Conservation (phyloP, 2,329 filamentous ascomycete species). For the Emmonsiellopsis sp. region DNA sequence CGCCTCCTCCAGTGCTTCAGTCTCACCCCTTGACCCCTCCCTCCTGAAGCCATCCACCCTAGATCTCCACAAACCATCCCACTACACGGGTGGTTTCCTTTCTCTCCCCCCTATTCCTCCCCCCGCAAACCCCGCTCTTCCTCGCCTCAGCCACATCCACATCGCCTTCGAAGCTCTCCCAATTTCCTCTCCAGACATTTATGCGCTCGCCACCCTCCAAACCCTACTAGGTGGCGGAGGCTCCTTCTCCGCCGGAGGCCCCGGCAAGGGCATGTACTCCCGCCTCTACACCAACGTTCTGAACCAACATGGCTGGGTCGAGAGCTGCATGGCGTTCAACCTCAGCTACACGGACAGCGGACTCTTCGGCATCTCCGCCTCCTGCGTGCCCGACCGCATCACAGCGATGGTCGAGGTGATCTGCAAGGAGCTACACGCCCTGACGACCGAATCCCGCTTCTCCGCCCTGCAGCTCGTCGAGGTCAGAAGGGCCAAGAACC, state of each 20-base stretch:
- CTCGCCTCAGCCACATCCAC: constrained; percentile 83
- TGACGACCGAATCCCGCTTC: constrained; percentile 69
- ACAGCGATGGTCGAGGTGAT: constrained; percentile 86
- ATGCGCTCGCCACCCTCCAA: constrained; percentile 89
- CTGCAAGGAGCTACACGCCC: constrained; percentile 74
- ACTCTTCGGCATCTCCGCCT: constrained; percentile 85
- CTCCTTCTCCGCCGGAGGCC: constrained; percentile 91
- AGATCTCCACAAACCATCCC: constrained; percentile 57
- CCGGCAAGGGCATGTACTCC: constrained; percentile 98
- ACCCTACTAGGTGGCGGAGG: constrained; percentile 92
- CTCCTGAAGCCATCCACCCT: constrained; percentile 37
- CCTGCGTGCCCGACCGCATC: constrained; percentile 71
- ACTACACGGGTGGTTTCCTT: constrained; percentile 91
- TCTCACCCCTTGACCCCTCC: constrained; percentile 44
- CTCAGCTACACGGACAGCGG: constrained; percentile 95
- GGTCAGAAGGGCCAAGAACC: constrained; percentile 92
- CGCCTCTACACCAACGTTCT: constrained; percentile 95
- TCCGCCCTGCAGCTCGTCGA: constrained; percentile 63
- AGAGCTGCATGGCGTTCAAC: constrained; percentile 92
- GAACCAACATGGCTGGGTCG: constrained; percentile 96
- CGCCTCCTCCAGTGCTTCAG: constrained; percentile 49
- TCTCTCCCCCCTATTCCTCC: constrained; percentile 73
- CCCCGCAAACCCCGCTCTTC: constrained; percentile 65
- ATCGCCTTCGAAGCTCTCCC: constrained; percentile 91
- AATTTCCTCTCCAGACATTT: constrained; percentile 85